Base-by-base conservation (phyloP, 305 asterid genomes). In the Rubia occidens region DNA sequence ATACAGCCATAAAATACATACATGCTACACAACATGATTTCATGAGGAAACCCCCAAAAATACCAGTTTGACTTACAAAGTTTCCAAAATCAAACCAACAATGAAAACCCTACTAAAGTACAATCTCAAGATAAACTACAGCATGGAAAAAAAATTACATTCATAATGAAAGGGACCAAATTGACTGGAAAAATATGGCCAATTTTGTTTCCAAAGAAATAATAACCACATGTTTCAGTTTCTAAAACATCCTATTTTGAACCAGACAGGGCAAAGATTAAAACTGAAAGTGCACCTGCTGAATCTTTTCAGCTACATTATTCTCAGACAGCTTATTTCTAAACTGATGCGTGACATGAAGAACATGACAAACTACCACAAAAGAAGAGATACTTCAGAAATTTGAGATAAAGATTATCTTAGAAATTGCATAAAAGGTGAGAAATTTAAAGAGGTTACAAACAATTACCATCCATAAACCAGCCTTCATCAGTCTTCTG, bases 391-490 rank as follows among this genome's bases (percentile, higher is more conserved):
- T 56, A 10, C 13, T 5, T 56, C 6, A 56, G 35, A 56, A 64
- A 37, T 37, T 9, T 39, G 15, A 7, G 58, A 15, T 44, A 13
- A 20, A 70, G 5, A 29, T 3, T 54, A 72, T 15, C 24, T 54
- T 43, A 18, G 10, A n/a, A 21, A 8, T 5, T 8, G 49, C 6
- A 18, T 6, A 20, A 42, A 53, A 20, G 29, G 35, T 32, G 0
- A 5, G 35, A 32, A 32, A 32, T 32, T 32, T 32, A 32, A 2
- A 63, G 49, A 21, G 32, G 4, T 64, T 40, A 0, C 1, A n/a
- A 20, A 40, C 4, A 10, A 47, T 81, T 55, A 91, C 97, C 97
- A 85, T 91, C 97, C 96, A 87, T 91, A 72, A 91, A 91, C 95
- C 97, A 89, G 67, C 74, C 96, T 15, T 91, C 97, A 79, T 89